Evolutionary conservation across 2,329 filamentous ascomycete genomes (phyloP), one percentile per base, ranked within the genome.

Genomic region (Sarocladium oryzae): DNA sequence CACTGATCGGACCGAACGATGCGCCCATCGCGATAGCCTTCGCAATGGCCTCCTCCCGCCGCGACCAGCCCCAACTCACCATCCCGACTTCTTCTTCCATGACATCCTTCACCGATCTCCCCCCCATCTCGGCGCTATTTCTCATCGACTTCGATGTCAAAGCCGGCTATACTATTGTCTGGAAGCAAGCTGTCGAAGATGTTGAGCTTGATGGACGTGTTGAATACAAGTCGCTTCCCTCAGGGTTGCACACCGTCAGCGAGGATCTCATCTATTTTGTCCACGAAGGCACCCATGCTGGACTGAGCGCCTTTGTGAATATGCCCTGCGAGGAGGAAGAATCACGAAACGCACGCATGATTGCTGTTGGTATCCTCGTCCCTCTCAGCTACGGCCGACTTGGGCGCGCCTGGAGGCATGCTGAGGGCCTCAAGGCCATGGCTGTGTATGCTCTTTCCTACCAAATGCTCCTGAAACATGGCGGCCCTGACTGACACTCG

Each of bases 191-290:
- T 11, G 70, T 82, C 1, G 75, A 82, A 13, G 84, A 81, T 46
- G 77, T 92, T 70, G 76, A 80, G 68, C 79, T 97, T 46, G 88
- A 95, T 59, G 89, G 89, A 51, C 83, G 87, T 21, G 89, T 96
- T 61, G 93, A 99, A 70, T 99, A 90, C 78, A 97, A 96, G 70
- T 95, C 89, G 55, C 78, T 99, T 43, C 93, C 93, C 2, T 97
- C 92, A 0, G 93, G 93, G 21, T 70, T 96, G 48, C 93, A 99
- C 69, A 87, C 89, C 52, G 89, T 97, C 18, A 76, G 85, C 28
- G 83, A 91, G 57, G 93, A 99, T 67, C 75, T 97, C 49, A 88
- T 90, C 61, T 99, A 97, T 73, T 99, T 97, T 66, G 84, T 95
- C 38, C 90, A 97, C 63, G 85, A 82, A 54, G 73, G 81, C 45